Evolutionary conservation across 1,139 yeast species (phyloP).

Genomic region (Nakaseomyces uthaithaninus): DNA sequence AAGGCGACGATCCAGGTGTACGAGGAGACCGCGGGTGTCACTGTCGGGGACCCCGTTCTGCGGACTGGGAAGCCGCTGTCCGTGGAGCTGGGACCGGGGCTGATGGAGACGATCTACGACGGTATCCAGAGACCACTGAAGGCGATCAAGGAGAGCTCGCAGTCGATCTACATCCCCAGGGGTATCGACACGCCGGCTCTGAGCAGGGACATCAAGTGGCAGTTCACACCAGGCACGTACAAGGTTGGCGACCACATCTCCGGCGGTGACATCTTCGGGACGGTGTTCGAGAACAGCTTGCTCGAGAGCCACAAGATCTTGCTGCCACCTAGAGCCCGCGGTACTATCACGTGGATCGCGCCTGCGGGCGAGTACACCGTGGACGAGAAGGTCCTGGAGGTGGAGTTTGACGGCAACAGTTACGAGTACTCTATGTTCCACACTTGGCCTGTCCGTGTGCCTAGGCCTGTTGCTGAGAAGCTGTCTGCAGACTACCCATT

Average conservation of each 20-base stretch:
- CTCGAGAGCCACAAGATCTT: slow-evolving; percentile 87
- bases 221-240: slow-evolving; percentile 69
- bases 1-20: slow-evolving; percentile 97
- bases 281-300: slow-evolving; percentile 87
- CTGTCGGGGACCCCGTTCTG: slow-evolving; percentile 96
- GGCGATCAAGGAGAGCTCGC: slow-evolving; percentile 76
- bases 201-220: slow-evolving; percentile 72
- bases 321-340: slow-evolving; percentile 97
- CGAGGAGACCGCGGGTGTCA: slow-evolving; percentile 98
- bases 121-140: slow-evolving; percentile 98
- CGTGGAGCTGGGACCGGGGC: slow-evolving; percentile 97
- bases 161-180: slow-evolving; percentile 94
- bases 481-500: slow-evolving; percentile 88
- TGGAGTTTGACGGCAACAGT: slow-evolving; percentile 86
- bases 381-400: slow-evolving; percentile 82
- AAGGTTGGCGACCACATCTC: slow-evolving; percentile 95
- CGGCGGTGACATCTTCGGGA: slow-evolving; percentile 96
- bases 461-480: slow-evolving; percentile 95
- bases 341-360: slow-evolving; percentile 87
- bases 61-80: slow-evolving; percentile 97
- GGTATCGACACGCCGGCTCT: slow-evolving; percentile 96
- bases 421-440: slow-evolving; percentile 87
- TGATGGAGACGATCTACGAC: slow-evolving; percentile 97
- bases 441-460: slow-evolving; percentile 99
- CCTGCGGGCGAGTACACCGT: slow-evolving; percentile 84